Evolutionary conservation across 2,329 filamentous ascomycete genomes (phyloP).

Genomic region (Aspergillus sp.): DNA sequence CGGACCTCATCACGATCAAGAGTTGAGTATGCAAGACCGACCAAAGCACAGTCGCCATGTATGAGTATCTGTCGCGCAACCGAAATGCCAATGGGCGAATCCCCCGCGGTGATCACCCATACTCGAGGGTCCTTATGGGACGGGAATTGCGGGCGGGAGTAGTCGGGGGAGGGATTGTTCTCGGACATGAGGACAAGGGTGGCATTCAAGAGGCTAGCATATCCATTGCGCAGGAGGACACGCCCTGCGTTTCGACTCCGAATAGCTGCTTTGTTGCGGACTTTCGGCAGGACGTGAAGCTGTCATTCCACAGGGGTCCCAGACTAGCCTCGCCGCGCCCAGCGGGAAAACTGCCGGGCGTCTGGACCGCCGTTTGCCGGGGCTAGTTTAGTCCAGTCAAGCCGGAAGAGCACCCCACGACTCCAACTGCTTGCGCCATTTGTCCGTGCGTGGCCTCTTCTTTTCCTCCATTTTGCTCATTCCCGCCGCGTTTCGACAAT

Average conservation of each 20-base stretch:
- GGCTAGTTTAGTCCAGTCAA: constrained; percentile 7
- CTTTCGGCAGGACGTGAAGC: neutral
- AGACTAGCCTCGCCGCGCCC: constrained; percentile 8
- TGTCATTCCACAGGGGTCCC: constrained; percentile 8
- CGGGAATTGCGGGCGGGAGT: constrained; percentile 56
- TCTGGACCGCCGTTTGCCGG: constrained; percentile 13
- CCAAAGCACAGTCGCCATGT: constrained; percentile 91
- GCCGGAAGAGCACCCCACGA: neutral
- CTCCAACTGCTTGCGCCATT: constrained; percentile 7
- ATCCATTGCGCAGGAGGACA: constrained; percentile 32
- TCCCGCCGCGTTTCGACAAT: constrained; percentile 18
- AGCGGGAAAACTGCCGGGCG: constrained; percentile 6
- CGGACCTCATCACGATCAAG: constrained; percentile 74
- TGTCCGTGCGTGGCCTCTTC: constrained; percentile 24
- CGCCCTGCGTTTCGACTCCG: neutral
- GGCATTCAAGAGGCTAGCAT: constrained; percentile 28
- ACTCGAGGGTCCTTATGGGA: constrained; percentile 73
- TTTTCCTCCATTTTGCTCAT: constrained; percentile 18
- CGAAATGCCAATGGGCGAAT: constrained; percentile 82
- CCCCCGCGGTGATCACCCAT: constrained; percentile 88
- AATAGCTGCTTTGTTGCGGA: constrained; percentile 1
- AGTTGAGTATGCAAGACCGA: constrained; percentile 78
- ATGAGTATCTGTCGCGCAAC: constrained; percentile 79
- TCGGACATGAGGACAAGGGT: constrained; percentile 41
- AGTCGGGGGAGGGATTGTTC: constrained; percentile 38